These are phyloP conservation scores for Gleditsia sinensis DNA, from an alignment of 306 rosid genomes.

Conservation along the genomic window DNA sequence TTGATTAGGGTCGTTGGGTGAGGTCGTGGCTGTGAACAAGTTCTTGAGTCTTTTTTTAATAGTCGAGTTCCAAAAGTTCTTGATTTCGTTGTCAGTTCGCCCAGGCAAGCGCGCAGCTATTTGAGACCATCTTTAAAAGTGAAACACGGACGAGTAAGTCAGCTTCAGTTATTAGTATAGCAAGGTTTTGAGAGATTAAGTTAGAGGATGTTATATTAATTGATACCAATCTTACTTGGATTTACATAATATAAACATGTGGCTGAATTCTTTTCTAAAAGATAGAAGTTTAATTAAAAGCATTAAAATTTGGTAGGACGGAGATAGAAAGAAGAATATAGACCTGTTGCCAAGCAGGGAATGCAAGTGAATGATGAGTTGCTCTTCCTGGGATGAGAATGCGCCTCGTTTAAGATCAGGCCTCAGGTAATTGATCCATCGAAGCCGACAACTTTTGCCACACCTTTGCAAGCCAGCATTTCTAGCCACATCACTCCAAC, in stretches of 20 bases:
- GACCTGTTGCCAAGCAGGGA: slow-evolving; percentile 96
- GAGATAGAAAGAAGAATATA: neutral
- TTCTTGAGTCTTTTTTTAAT: slow-evolving; percentile 81
- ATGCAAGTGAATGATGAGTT: slow-evolving; percentile 81
- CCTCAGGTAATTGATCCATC: slow-evolving; percentile 95
- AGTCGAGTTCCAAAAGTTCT: slow-evolving; percentile 93
- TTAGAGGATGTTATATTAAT: too few species aligned
- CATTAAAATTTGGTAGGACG: too few species aligned
- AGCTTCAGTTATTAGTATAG: slow-evolving; percentile 10
- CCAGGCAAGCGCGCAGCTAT: slow-evolving; percentile 92
- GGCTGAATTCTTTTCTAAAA: neutral
- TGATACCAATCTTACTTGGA: neutral
- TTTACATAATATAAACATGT: neutral
- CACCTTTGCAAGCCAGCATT: slow-evolving; percentile 89
- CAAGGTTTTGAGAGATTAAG: too few species aligned
- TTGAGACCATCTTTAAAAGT: slow-evolving; percentile 81
- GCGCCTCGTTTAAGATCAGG: slow-evolving; percentile 95
- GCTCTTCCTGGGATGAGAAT: slow-evolving; percentile 83
- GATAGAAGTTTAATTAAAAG: neutral
- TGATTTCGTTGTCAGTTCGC: slow-evolving; percentile 87
- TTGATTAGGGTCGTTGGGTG: slow-evolving; percentile 48
- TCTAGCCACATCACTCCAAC: slow-evolving; percentile 93
- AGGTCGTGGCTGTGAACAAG: slow-evolving; percentile 42
- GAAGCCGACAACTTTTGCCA: slow-evolving; percentile 88
- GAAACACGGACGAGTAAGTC: slow-evolving; percentile 20